Base-by-base conservation (phyloP, 2,329 filamentous ascomycete species). In the Alternaria angustiovoidea region DNA sequence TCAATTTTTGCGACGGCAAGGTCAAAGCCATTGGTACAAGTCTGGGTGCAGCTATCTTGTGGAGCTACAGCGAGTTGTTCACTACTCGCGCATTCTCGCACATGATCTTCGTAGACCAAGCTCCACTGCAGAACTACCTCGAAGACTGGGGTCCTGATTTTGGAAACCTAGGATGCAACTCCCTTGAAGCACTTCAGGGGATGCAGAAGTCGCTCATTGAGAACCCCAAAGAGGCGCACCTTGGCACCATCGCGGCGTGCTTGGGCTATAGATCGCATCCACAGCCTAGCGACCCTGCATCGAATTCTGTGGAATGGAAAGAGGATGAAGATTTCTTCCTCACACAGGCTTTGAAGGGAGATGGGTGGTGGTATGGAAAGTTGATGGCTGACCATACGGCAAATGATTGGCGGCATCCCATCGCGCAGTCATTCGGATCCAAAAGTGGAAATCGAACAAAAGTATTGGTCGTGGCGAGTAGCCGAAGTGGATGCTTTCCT, bases 311-410 rank as follows among this genome's bases (percentile, higher is more conserved):
- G 18, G 46, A 58, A 7, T 72, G 69, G 69, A 39, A 62, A 42
- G 66, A 65, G 0, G 71, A 74, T 16, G 70, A 73, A 24, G 59
- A 22, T 0, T 75, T 75, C 48, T 75, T 75, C 32, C 34, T 73
- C 2, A 34, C 7, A 6, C 61, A 70, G 32, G 70, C 69, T 2
- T n/a, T 69, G 44, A 71, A 68, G 14, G 71, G 72, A 2, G 59
- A 74, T 34, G 67, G 66, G 0, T 62, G 62, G 57, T 75, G 72
- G 72, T 73, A 68, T 56, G 72, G 69, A 0, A 73, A 74, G 61
- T 56, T 75, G 3, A 70, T 75, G 69, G 68, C 65, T 20, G 71
- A 75, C 36, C 72, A 75, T 44, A 75, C 72, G 3, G 67, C 66
- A 5, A 63, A 68, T 4, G 72, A 75, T 12, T 73, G 70, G 69